Conservation (phyloP, 768 basidiomycete genomes). For the Russula brevipes region DNA sequence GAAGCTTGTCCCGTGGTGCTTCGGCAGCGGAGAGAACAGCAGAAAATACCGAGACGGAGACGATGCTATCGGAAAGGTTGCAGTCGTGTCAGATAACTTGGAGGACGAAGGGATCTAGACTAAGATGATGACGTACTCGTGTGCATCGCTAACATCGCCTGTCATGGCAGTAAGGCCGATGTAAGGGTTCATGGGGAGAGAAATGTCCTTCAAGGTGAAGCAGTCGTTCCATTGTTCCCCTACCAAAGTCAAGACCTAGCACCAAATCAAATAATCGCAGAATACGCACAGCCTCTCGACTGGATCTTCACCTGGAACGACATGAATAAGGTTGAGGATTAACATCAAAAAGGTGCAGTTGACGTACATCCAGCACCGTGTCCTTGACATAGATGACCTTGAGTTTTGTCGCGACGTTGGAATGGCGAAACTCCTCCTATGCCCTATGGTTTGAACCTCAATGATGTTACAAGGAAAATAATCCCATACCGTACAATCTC, state of each 20-base stretch:
- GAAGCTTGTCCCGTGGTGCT: slow-evolving; percentile 44
- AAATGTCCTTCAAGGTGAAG: slow-evolving; percentile 65
- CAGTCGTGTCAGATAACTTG: slow-evolving; percentile 4
- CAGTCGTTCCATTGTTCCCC: slow-evolving; percentile 94
- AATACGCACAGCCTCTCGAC: slow-evolving; percentile 69
- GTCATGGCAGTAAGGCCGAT: slow-evolving; percentile 92
- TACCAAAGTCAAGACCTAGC: slow-evolving; percentile 29
- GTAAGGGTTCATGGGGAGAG: slow-evolving; percentile 66
- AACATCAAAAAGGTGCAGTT: background rate
- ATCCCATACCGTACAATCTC: slow-evolving; percentile 68
- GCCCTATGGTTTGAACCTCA: background rate
- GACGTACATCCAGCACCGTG: slow-evolving; percentile 68
- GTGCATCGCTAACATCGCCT: slow-evolving; percentile 86
- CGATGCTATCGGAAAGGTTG: slow-evolving; percentile 50
- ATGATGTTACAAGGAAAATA: background rate
- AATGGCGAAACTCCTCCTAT: slow-evolving; percentile 83
- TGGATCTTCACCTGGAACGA: slow-evolving; percentile 73
- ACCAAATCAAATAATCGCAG: slow-evolving; percentile 4
- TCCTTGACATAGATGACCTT: slow-evolving; percentile 84
- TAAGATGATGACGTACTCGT: slow-evolving; percentile 64
- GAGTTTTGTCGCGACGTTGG: slow-evolving; percentile 86
- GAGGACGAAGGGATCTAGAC: background rate
- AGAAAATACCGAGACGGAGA: slow-evolving; percentile 73
- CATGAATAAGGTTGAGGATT: background rate
- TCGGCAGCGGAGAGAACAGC: slow-evolving; percentile 56